A percentile compares a stretch with the other conserved stretches of the same genome.
Evolutionary conservation across 352 stramenopile species (phyloP).

Genomic region (Phytophthora sansomeana): DNA sequence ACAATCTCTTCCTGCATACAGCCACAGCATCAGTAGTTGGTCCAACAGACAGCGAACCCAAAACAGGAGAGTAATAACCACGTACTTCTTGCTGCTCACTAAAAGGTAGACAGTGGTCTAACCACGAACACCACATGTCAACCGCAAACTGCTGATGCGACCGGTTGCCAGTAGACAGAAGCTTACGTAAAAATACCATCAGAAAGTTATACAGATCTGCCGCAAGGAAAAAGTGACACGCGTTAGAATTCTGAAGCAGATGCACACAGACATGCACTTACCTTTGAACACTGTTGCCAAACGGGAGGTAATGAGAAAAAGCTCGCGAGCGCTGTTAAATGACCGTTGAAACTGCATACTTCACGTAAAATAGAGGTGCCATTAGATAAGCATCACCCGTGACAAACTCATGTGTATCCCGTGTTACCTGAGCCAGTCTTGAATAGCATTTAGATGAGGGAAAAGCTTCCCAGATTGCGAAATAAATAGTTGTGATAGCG

Average conservation of each 20-base stretch:
- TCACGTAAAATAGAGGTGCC: not conserved
- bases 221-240: slow-evolving; percentile 1
- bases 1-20: slow-evolving; percentile 61
- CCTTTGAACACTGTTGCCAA: slow-evolving; percentile 56
- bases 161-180: slow-evolving; percentile 59
- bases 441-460: slow-evolving; percentile 58
- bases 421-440: slow-evolving; percentile 74
- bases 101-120: slow-evolving; percentile 52
- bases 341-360: slow-evolving; percentile 60
- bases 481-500: slow-evolving; percentile 57
- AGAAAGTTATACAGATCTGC: slow-evolving; percentile 81
- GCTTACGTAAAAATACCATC: slow-evolving; percentile 86
- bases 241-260: slow-evolving; percentile 5
- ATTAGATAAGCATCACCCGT: not conserved
- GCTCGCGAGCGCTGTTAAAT: slow-evolving; percentile 46
- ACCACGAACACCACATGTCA: slow-evolving; percentile 75
- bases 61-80: not conserved
- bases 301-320: slow-evolving; percentile 58
- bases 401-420: not conserved
- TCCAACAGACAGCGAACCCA: not conserved
- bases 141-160: slow-evolving; percentile 67
- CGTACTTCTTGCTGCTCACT: slow-evolving; percentile 74
- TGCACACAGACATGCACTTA: slow-evolving; percentile 3
- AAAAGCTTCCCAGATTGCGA: slow-evolving; percentile 45
- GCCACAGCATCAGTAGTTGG: not conserved